Evolutionary conservation across 768 basidiomycete species (phyloP).

Genomic region (Vishniacozyma victoriae): DNA sequence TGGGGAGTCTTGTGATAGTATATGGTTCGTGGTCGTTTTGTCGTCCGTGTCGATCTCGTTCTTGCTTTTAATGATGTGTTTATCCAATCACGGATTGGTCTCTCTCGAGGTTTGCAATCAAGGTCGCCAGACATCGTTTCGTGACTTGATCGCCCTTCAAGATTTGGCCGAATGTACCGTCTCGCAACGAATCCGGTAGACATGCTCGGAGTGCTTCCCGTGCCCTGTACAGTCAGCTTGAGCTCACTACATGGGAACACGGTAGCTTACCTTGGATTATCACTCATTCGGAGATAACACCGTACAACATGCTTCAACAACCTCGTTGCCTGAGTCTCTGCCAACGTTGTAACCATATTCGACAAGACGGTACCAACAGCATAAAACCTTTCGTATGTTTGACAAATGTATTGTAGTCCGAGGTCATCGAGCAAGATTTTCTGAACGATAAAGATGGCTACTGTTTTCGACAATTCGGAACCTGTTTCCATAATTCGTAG

Average conservation of each 20-base stretch:
- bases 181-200: slow-evolving; percentile 87
- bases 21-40: too few relatives aligned
- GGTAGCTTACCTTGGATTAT: slow-evolving; percentile 75
- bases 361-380: slow-evolving; percentile 96
- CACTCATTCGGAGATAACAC: slow-evolving; percentile 90
- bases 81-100: too few relatives aligned
- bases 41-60: too few relatives aligned
- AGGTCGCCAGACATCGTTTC: slow-evolving; percentile 44
- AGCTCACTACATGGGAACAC: neutral
- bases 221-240: slow-evolving; percentile 55
- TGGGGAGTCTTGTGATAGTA: too few relatives aligned
- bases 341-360: slow-evolving; percentile 97
- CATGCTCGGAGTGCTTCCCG: slow-evolving; percentile 93
- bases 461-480: slow-evolving; percentile 95
- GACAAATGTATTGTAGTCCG: slow-evolving; percentile 95
- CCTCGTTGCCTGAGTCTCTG: slow-evolving; percentile 94
- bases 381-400: slow-evolving; percentile 99
- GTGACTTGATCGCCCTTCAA: slow-evolving; percentile 99
- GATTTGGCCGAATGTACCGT: slow-evolving; percentile 83
- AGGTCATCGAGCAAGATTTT: slow-evolving; percentile 93
- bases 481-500: slow-evolving; percentile 99
- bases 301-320: slow-evolving; percentile 96
- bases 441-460: slow-evolving; percentile 99
- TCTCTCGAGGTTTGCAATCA: slow-evolving; percentile 40
- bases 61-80: too few relatives aligned